Conservation (phyloP, 495 filamentous ascomycete species). For the Podospora comata region DNA sequence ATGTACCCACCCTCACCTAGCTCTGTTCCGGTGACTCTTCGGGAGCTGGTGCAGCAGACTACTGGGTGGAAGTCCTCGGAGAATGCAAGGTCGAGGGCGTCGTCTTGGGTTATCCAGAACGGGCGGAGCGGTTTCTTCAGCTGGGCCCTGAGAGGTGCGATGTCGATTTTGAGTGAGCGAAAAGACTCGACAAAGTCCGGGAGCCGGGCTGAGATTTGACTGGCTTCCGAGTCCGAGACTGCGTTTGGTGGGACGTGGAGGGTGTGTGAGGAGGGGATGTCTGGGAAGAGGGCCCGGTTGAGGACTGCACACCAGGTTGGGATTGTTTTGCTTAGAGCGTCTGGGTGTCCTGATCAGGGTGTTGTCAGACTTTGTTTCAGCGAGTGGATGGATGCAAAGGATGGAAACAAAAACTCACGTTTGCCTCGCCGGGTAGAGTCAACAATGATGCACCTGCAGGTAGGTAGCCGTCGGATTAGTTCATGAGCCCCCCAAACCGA, state of each 20-base stretch:
- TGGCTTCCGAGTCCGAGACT: constrained; percentile 69
- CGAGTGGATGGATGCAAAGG: background rate
- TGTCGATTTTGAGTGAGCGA: constrained; percentile 38
- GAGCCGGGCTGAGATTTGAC: constrained; percentile 70
- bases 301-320: constrained; percentile 89
- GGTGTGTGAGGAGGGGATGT: constrained; percentile 41
- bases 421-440: constrained; percentile 95
- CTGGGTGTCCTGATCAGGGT: constrained; percentile 40
- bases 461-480: background rate
- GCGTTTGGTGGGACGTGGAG: constrained; percentile 64
- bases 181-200: constrained; percentile 64
- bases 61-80: constrained; percentile 57
- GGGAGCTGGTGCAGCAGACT: constrained; percentile 77
- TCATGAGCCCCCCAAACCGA: background rate
- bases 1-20: constrained; percentile 74
- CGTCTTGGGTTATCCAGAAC: constrained; percentile 57
- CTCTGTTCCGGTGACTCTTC: constrained; percentile 61
- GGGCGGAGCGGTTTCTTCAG: constrained; percentile 60
- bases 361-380: background rate
- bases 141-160: constrained; percentile 30
- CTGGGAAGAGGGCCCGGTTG: constrained; percentile 75
- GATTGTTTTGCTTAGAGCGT: constrained; percentile 88
- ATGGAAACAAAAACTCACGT: constrained; percentile 45
- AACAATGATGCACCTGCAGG: constrained; percentile 75
- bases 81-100: constrained; percentile 27